Evolutionary conservation across 2,329 filamentous ascomycete species (phyloP).

Genomic region (Xylariaceae sp.): DNA sequence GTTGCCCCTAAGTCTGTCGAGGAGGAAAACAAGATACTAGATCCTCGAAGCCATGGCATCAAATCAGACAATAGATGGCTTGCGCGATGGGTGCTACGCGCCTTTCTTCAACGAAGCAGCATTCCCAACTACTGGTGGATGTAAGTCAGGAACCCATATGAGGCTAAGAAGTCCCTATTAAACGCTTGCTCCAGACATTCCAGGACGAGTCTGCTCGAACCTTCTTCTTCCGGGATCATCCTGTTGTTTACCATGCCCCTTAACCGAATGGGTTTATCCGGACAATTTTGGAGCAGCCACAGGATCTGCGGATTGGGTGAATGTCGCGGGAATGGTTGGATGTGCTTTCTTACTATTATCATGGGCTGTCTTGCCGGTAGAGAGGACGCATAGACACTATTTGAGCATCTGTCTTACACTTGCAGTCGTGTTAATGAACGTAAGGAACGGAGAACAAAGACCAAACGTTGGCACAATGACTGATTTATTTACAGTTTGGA

Average conservation of each 20-base stretch:
- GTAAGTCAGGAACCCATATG: slow-evolving; percentile 24
- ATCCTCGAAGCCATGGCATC: slow-evolving; percentile 12
- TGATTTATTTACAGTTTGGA: slow-evolving; percentile 58
- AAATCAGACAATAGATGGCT: slow-evolving; percentile 16
- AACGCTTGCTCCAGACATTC: slow-evolving; percentile 41
- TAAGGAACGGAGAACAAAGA: slow-evolving; percentile 44
- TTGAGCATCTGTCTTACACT: slow-evolving; percentile 82
- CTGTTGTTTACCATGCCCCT: slow-evolving; percentile 90
- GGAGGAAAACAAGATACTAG: slow-evolving; percentile 1
- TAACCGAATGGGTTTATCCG: slow-evolving; percentile 72
- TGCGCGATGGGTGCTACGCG: slow-evolving; percentile 55
- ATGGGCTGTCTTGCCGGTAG: slow-evolving; percentile 76
- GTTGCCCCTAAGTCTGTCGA: too few species aligned
- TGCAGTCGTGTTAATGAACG: slow-evolving; percentile 75
- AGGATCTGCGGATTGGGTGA: slow-evolving; percentile 75
- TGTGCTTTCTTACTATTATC: slow-evolving; percentile 76
- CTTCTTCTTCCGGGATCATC: slow-evolving; percentile 44
- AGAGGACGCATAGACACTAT: slow-evolving; percentile 90
- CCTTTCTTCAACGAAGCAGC: slow-evolving; percentile 66
- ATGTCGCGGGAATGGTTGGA: slow-evolving; percentile 68
- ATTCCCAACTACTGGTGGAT: slow-evolving; percentile 47
- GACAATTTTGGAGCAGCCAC: slow-evolving; percentile 60
- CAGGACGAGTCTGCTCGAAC: slow-evolving; percentile 54
- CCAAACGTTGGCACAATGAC: not conserved
- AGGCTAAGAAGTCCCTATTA: slow-evolving; percentile 8